Base-by-base conservation (phyloP, 164 flowering plant species). In the Chimonanthus praecox region DNA sequence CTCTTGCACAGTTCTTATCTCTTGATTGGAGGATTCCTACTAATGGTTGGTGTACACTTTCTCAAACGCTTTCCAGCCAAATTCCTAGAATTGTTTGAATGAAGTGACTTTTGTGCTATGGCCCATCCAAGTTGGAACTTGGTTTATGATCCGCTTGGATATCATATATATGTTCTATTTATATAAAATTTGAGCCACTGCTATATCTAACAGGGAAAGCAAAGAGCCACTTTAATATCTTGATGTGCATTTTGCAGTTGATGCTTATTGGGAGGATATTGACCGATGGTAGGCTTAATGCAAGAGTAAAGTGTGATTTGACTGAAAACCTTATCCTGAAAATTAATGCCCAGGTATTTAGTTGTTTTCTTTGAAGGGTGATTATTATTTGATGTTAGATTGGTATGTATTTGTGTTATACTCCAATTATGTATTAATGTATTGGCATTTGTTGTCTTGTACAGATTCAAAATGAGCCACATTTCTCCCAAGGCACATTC, bases 401-500 rank as follows among this genome's bases (percentile, higher is more conserved):
- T 48, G 11, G 47, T 33, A 33, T 33, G 33, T 33, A 33, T 33
- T 33, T 54, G 60, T 11, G 60, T 54, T 5, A 54, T 54, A n/a
- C 16, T 54, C 11, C 60, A 13, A 54, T 10, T 33, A 33, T 33
- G 33, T 33, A 33, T 33, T 33, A 54, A 54, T 67, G 68, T 13
- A 2, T 45, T 66, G 11, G n/a, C 44, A 13, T 47, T 50, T 9
- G 6, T 66, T 48, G 21, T 78, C 67, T 20, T 71, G 47, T 72
- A 6, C 90, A 95, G 98, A 88, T 95, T 72, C 84, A 94, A 45
- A 81, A 75, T 73, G 98, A 93, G 78, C 94, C 99, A 46, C 98
- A 92, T 78, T 86, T 87, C 89, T 93, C 99, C 15, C 97, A 95
- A 75, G 97, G 88, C 54, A 91, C 92, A 86, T 78, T 79, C 69